Percentiles rank a stretch among this genome's conserved stretches.
phyloP scores from a whole-genome alignment of 2,329 filamentous ascomycete genomes.

The Fusarium anguioides region DNA sequence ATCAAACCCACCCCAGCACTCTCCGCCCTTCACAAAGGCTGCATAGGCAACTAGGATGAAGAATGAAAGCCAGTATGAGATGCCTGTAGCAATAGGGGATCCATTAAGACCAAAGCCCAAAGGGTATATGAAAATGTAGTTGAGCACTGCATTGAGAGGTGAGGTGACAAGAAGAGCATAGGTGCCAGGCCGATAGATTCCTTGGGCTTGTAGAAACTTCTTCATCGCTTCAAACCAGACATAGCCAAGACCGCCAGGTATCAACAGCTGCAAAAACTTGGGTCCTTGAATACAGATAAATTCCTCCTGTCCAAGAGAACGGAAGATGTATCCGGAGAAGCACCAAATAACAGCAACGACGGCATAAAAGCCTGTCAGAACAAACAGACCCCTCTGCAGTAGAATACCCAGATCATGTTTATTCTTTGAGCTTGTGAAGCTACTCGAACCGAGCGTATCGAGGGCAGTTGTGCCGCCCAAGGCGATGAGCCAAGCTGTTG shows the following conservation, averaged over 20 bases:
- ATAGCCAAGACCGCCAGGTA: constrained; percentile 86
- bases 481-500: constrained; percentile 86
- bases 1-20: constrained; percentile 82
- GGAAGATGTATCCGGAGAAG: constrained; percentile 79
- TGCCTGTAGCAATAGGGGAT: constrained; percentile 82
- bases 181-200: constrained; percentile 84
- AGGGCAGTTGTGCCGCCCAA: constrained; percentile 87
- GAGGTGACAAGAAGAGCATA: constrained; percentile 87
- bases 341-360: constrained; percentile 80
- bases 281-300: constrained; percentile 80
- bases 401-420: constrained; percentile 83
- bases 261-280: constrained; percentile 76
- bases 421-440: constrained; percentile 83
- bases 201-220: constrained; percentile 89
- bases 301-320: constrained; percentile 79
- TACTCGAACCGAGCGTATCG: constrained; percentile 84
- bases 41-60: constrained; percentile 79
- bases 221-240: constrained; percentile 90
- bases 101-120: constrained; percentile 79
- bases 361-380: constrained; percentile 77
- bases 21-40: constrained; percentile 74
- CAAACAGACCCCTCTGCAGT: constrained; percentile 79
- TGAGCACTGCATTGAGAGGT: constrained; percentile 82
- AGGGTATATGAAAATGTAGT: constrained; percentile 82
- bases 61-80: constrained; percentile 89